Base-by-base conservation (phyloP, 345 rosid genomes). In the Pelargonium nanum region DNA sequence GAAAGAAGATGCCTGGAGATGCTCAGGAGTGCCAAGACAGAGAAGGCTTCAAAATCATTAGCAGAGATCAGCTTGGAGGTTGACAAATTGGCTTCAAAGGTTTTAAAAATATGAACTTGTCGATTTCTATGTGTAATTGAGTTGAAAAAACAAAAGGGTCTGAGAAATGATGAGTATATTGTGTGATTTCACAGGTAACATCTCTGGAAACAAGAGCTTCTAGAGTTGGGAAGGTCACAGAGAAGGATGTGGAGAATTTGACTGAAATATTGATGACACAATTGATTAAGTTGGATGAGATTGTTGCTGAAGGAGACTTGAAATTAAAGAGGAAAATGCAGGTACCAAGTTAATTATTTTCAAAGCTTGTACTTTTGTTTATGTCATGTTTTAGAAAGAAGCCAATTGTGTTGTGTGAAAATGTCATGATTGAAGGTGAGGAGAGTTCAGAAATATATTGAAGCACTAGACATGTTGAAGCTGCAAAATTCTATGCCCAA, bases 1-100 rank as follows among this genome's bases (percentile, higher is more conserved):
- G 85, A 79, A 62, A 77, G 66, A 50, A 74, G 86, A 26, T 79
- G 74, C 19, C 74, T 75, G 16, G 83, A 84, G 74, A 74, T 72
- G 80, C 66, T 78, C 7, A 77, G 23, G 63, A 73, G 21, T 28
- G 77, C 82, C 19, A 79, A 66, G 28, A 75, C 68, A 62, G 83
- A 81, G 68, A 84, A 79, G 64, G 80, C 78, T 28, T 70, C 77
- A 15, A 81, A 77, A 62, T 73, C 78, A 13, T 60, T 84, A 19
- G 65, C 76, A 0, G 77, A 74, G 60, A 79, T 77, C 57, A 62
- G 83, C 69, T 60, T 65, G 62, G 75, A 75, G 55, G 73, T 84
- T 12, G 81, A 77, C 64, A 63, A 73, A 60, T 65, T 71, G 6
- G 71, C 73, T 6, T 67, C 69, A 12, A 73, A 75, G 80, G 89